A percentile compares a stretch with the other conserved stretches of the same genome.
phyloP scores from a whole-genome alignment of 257 asterid species.

The Petunia axillaris region DNA sequence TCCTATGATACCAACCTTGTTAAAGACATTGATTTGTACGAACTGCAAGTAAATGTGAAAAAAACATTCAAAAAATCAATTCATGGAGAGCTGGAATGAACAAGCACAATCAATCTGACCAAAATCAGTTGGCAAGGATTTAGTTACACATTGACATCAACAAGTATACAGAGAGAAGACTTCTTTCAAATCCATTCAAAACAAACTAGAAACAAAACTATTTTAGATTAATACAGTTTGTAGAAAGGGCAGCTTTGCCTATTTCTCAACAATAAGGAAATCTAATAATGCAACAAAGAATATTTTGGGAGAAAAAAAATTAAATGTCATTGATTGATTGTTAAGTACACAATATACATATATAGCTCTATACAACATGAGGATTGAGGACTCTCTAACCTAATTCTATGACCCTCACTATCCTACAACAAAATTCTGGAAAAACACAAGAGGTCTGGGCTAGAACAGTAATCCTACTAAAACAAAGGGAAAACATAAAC shows the following conservation, averaged over 20 bases:
- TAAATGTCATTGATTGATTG: conserved; percentile 20
- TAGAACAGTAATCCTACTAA: too few relatives aligned
- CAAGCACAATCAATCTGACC: background rate
- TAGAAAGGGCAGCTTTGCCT: background rate
- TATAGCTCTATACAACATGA: conserved; percentile 18
- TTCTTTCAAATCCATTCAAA: too few relatives aligned
- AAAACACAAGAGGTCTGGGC: too few relatives aligned
- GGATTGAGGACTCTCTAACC: conserved; percentile 24
- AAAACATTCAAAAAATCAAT: background rate
- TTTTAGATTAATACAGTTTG: too few relatives aligned
- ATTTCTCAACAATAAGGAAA: background rate
- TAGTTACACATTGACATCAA: too few relatives aligned
- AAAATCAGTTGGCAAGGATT: too few relatives aligned
- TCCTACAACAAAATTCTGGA: conserved; percentile 12
- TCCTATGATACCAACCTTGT: background rate
- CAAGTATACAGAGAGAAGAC: too few relatives aligned
- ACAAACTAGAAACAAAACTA: too few relatives aligned
- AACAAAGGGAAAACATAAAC: too few relatives aligned
- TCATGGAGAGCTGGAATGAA: background rate
- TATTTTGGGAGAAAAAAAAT: conserved; percentile 1
- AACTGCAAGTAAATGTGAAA: too few relatives aligned
- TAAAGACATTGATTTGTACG: background rate
- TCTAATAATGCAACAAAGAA: background rate
- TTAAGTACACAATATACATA: conserved; percentile 5
- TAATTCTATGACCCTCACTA: conserved; percentile 7